Evolutionary conservation across 2,329 filamentous ascomycete genomes (phyloP).

Genomic region (Fonsecaea nubica): DNA sequence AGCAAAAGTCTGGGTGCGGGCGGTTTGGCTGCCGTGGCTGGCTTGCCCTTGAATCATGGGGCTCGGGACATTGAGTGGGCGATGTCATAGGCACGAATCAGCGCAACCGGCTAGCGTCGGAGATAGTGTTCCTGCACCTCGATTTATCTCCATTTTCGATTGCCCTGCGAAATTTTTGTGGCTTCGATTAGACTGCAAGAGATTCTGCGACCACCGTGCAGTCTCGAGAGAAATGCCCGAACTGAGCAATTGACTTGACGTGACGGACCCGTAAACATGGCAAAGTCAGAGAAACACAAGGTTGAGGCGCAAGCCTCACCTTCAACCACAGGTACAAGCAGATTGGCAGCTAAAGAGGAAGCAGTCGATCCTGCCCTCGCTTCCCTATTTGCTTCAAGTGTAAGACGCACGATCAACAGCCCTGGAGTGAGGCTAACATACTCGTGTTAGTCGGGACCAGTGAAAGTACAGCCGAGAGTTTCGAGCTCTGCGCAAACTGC

Average conservation of each 20-base stretch:
- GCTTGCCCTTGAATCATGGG: conserved; percentile 12
- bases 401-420: conserved; percentile 54
- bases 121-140: conserved; percentile 19
- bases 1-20: background rate
- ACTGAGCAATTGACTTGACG: background rate
- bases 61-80: background rate
- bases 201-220: background rate
- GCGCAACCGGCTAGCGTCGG: conserved; percentile 14
- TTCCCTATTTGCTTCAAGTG: conserved; percentile 74
- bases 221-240: background rate
- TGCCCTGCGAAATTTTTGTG: conserved; percentile 23
- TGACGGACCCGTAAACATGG: conserved; percentile 15
- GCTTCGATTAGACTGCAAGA: background rate
- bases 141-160: conserved; percentile 29
- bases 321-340: background rate
- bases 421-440: conserved; percentile 12
- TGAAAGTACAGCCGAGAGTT: conserved; percentile 45
- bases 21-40: background rate
- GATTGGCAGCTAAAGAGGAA: conserved; percentile 33
- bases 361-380: conserved; percentile 72
- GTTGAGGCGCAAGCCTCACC: background rate
- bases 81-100: conserved; percentile 22
- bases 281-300: conserved; percentile 25
- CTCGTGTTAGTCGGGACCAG: conserved; percentile 44
- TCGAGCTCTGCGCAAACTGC: conserved; percentile 42